Percentiles rank a stretch among this genome's conserved stretches.
Conservation (phyloP, 2,329 filamentous ascomycete genomes). For the Diaporthe sp. region DNA sequence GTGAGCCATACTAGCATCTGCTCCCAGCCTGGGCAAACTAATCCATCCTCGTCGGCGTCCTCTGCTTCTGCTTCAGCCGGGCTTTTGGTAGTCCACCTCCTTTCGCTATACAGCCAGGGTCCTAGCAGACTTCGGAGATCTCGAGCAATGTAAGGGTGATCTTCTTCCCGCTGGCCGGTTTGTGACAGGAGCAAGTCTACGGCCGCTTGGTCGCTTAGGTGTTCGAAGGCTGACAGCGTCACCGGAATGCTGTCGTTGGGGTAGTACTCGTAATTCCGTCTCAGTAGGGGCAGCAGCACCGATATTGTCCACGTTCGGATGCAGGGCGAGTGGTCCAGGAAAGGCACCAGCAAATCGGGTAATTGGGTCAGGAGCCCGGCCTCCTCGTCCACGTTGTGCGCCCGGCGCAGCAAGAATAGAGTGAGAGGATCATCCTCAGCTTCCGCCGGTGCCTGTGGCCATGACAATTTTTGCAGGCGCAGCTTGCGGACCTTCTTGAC, state of each 20-base stretch:
- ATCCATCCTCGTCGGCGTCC: conserved; percentile 44
- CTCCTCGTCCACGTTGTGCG: conserved; percentile 78
- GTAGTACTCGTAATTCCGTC: conserved; percentile 80
- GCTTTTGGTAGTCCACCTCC: conserved; percentile 64
- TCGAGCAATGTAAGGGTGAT: conserved; percentile 64
- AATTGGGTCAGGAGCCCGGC: conserved; percentile 80
- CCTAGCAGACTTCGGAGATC: conserved; percentile 78
- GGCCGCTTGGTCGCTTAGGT: conserved; percentile 70
- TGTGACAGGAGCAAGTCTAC: conserved; percentile 73
- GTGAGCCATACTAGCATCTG: conserved; percentile 78
- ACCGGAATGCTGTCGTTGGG: conserved; percentile 62
- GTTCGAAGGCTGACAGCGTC: conserved; percentile 75
- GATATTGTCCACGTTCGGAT: conserved; percentile 79
- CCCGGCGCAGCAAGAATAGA: conserved; percentile 76
- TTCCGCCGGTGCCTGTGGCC: conserved; percentile 62
- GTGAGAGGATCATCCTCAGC: conserved; percentile 68
- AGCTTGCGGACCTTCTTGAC: conserved; percentile 75
- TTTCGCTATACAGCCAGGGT: conserved; percentile 80
- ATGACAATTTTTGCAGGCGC: conserved; percentile 70
- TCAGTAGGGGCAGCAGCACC: conserved; percentile 76
- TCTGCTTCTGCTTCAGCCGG: conserved; percentile 44
- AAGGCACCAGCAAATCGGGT: conserved; percentile 77
- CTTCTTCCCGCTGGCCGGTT: conserved; percentile 60
- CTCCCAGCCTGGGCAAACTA: conserved; percentile 75
- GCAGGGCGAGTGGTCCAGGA: conserved; percentile 72